Percentiles rank a stretch among this genome's conserved stretches.
Conservation (phyloP, 768 basidiomycete species). For the Mycena maculata region DNA sequence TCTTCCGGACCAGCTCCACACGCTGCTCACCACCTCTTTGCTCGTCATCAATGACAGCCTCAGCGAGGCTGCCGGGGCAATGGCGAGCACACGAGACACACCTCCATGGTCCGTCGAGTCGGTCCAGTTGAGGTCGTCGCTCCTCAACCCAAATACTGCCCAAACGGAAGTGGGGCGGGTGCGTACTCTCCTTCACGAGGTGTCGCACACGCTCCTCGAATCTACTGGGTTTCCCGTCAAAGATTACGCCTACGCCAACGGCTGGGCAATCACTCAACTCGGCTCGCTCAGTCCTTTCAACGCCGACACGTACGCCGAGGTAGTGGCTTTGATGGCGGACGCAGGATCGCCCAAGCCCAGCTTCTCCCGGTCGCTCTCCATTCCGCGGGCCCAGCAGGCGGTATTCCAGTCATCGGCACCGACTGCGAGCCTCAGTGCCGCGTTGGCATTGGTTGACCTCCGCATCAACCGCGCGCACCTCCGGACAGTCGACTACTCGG, state of each 20-base stretch:
- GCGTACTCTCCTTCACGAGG: not conserved
- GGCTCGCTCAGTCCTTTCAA: not conserved
- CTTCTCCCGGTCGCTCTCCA: not conserved
- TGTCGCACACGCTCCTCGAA: not conserved
- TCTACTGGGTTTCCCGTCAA: not conserved
- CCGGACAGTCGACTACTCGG: not conserved
- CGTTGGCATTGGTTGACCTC: not conserved
- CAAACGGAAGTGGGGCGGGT: not conserved
- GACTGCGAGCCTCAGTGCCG: not conserved
- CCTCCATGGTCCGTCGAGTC: not conserved
- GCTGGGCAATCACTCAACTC: not conserved
- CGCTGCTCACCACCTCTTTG: too few relatives aligned
- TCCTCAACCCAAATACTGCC: not conserved
- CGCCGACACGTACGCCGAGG: not conserved
- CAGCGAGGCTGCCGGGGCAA: too few relatives aligned
- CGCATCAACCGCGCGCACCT: not conserved
- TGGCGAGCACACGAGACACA: not conserved
- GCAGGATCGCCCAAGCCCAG: not conserved
- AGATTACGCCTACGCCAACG: not conserved
- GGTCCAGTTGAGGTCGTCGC: not conserved
- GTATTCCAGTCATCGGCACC: not conserved
- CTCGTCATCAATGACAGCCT: too few relatives aligned
- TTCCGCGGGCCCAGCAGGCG: not conserved
- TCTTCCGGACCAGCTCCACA: too few relatives aligned
- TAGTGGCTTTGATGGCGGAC: not conserved